phyloP scores from a whole-genome alignment of 345 rosid genomes.

The Salix suchowensis region DNA sequence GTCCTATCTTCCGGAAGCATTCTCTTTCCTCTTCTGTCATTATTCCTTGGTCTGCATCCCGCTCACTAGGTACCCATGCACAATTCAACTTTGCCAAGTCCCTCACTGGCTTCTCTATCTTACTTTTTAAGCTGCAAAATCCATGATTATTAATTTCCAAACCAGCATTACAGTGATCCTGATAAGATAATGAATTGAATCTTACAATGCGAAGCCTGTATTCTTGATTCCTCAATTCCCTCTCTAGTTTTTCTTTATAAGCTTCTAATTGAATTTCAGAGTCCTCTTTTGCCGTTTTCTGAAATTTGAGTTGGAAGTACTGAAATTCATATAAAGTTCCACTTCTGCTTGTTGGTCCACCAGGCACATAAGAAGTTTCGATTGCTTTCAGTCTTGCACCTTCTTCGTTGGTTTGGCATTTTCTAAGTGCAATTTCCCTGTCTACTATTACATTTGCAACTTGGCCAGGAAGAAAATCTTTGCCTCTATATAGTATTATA shows the following conservation, averaged over 20 bases:
- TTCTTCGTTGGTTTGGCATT: constrained; percentile 63
- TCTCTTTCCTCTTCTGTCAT: constrained; percentile 74
- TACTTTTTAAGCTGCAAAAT: constrained; percentile 55
- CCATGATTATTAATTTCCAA: constrained; percentile 7
- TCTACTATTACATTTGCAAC: constrained; percentile 49
- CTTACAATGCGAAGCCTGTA: constrained; percentile 66
- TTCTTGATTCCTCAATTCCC: constrained; percentile 58
- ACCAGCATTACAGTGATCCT: constrained; percentile 6
- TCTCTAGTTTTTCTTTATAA: constrained; percentile 45
- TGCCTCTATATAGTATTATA: constrained; percentile 77
- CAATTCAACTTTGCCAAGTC: constrained; percentile 51
- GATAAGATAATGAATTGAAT: constrained; percentile 14
- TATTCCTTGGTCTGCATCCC: constrained; percentile 55
- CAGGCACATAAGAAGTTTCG: constrained; percentile 33
- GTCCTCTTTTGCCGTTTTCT: constrained; percentile 32
- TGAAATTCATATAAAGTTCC: constrained; percentile 74
- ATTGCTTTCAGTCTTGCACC: constrained; percentile 44
- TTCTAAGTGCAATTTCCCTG: constrained; percentile 58
- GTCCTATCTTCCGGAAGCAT: constrained; percentile 63
- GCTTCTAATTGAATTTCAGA: constrained; percentile 43
- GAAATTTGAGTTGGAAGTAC: constrained; percentile 41
- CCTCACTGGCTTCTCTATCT: constrained; percentile 49
- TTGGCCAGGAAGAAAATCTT: constrained; percentile 62
- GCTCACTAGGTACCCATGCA: constrained; percentile 43
- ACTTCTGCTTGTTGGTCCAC: constrained; percentile 35